phyloP scores from a whole-genome alignment of 2,329 filamentous ascomycete genomes.

The Plectosphaerella sp. region DNA sequence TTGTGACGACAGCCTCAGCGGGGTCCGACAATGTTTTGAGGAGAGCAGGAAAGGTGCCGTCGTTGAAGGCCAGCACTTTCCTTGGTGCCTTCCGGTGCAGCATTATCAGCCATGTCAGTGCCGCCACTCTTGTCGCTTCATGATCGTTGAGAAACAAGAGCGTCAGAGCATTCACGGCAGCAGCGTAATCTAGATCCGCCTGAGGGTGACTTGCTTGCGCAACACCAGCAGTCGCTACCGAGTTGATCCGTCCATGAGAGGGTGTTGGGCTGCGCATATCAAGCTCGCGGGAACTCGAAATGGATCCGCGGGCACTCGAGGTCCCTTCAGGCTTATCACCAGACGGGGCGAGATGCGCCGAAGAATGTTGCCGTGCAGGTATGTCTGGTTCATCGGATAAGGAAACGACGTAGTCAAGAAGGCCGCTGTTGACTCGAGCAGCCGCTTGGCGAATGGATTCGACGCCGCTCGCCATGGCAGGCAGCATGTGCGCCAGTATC shows the following conservation, averaged over 20 bases:
- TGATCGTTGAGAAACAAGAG: conserved; percentile 94
- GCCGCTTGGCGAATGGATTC: conserved; percentile 87
- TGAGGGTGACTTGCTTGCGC: conserved; percentile 40
- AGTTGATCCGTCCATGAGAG: conserved; percentile 39
- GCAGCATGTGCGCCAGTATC: conserved; percentile 85
- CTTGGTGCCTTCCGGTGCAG: conserved; percentile 90
- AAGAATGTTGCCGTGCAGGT: conserved; percentile 12
- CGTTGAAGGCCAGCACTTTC: conserved; percentile 92
- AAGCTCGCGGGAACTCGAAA: conserved; percentile 49
- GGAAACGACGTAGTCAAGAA: conserved; percentile 93
- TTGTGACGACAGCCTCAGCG: conserved; percentile 90
- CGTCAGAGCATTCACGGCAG: conserved; percentile 88
- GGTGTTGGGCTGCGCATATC: conserved; percentile 50
- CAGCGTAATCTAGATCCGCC: conserved; percentile 88
- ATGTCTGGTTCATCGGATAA: conserved; percentile 66
- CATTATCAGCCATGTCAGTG: conserved; percentile 96
- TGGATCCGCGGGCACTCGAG: conserved; percentile 45
- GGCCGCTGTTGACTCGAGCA: conserved; percentile 79
- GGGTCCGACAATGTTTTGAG: conserved; percentile 96
- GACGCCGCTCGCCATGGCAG: conserved; percentile 87
- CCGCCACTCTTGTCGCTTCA: conserved; percentile 90
- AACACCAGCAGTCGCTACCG: conserved; percentile 33
- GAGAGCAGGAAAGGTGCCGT: conserved; percentile 92
- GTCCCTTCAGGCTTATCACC: conserved; percentile 41
- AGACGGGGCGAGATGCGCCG: conserved; percentile 37